A percentile compares a stretch with the other conserved stretches of the same genome.
These are phyloP conservation scores for Gossypioides kirkii DNA, from an alignment of 345 rosid genomes.

Conservation along the genomic window DNA sequence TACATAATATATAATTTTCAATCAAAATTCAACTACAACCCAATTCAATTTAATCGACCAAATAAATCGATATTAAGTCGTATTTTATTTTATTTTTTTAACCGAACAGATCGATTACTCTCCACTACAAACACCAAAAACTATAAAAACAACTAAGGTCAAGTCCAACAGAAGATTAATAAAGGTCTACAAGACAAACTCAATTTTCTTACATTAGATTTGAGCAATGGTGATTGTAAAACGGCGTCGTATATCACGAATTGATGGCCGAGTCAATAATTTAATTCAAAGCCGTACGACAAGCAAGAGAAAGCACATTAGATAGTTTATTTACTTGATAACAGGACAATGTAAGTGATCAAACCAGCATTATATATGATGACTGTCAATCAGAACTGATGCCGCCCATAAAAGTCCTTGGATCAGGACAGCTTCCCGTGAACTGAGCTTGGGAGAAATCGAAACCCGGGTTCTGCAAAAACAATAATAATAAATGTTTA, in stretches of 20 bases:
- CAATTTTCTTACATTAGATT: background rate
- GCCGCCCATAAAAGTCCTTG: slow-evolving; percentile 92
- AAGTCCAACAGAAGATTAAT: background rate
- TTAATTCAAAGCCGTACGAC: background rate
- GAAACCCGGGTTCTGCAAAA: slow-evolving; percentile 86
- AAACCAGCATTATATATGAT: slow-evolving; percentile 5
- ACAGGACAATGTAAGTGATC: background rate
- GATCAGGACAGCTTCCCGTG: slow-evolving; percentile 81
- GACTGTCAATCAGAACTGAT: slow-evolving; percentile 50
- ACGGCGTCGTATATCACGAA: background rate
- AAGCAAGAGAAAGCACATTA: background rate
- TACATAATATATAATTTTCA: too few relatives aligned
- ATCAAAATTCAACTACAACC: too few relatives aligned
- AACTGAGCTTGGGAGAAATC: slow-evolving; percentile 98
- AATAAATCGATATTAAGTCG: too few relatives aligned
- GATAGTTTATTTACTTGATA: background rate
- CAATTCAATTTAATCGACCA: too few relatives aligned
- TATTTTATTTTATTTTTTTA: too few relatives aligned
- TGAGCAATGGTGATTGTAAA: background rate
- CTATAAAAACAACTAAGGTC: too few relatives aligned
- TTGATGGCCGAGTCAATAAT: background rate
- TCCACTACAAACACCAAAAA: too few relatives aligned
- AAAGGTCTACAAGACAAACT: background rate
- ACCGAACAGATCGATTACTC: too few relatives aligned
- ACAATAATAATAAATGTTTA: background rate